Conservation (phyloP, 2,329 filamentous ascomycete species). For the Hymenoscyphus infarciens region DNA sequence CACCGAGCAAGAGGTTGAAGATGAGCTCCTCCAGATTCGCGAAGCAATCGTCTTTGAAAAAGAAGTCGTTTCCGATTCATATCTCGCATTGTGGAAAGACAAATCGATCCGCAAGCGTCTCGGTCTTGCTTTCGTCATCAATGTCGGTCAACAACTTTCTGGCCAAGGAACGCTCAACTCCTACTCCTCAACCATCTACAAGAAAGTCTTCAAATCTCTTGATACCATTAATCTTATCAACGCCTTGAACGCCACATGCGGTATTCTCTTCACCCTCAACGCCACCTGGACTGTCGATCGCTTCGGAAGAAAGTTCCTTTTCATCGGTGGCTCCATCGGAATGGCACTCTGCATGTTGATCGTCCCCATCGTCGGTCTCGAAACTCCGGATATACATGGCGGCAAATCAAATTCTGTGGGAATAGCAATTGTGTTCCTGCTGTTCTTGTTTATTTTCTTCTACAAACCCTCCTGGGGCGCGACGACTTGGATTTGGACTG, state of each 20-base stretch:
- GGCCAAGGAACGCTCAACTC: constrained; percentile 70
- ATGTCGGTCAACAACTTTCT: constrained; percentile 68
- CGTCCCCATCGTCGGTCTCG: constrained; percentile 53
- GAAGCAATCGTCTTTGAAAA: constrained; percentile 70
- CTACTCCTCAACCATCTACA: constrained; percentile 71
- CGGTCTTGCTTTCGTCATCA: constrained; percentile 61
- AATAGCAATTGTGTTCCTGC: constrained; percentile 64
- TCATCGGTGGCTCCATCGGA: constrained; percentile 64
- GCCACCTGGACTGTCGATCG: constrained; percentile 71
- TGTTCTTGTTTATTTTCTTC: constrained; percentile 65
- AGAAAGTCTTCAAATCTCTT: constrained; percentile 59
- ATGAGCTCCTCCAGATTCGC: constrained; percentile 61
- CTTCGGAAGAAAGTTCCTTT: constrained; percentile 66
- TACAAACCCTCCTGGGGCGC: constrained; percentile 70
- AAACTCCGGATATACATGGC: constrained; percentile 51
- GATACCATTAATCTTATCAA: constrained; percentile 69
- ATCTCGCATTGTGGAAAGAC: constrained; percentile 67
- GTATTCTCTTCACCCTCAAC: constrained; percentile 70
- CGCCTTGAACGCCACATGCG: constrained; percentile 68
- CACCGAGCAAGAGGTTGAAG: constrained; percentile 63
- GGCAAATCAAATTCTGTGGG: constrained; percentile 57
- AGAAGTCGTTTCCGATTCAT: constrained; percentile 61
- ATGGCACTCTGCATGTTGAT: constrained; percentile 70
- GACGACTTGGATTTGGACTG: constrained; percentile 69
- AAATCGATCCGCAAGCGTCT: constrained; percentile 64